Base-by-base conservation (phyloP, 2,329 filamentous ascomycete genomes). In the Nannizziopsis barbatae region DNA sequence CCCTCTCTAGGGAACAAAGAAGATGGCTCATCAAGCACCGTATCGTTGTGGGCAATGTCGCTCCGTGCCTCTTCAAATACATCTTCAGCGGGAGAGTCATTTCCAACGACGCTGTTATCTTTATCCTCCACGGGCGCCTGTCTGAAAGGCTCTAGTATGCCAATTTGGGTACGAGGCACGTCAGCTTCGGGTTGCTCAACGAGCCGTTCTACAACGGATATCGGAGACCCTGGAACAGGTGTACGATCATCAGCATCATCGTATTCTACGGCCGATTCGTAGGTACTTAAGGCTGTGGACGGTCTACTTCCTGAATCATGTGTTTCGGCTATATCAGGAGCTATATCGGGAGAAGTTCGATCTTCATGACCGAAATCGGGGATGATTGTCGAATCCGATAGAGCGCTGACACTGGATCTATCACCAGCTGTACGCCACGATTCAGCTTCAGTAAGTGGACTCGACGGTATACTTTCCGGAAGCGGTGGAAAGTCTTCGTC, bases 381-480 rank as follows among this genome's bases (percentile, higher is more conserved):
- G 5, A 44, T 37, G 9, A 22, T 33, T 11, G 39, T 44, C 3
- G 27, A 27, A 32, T 43, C 32, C 9, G 46, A 49, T 32, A 14
- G 9, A 6, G 30, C 45, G 18, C 45, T n/a, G 2, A 47, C 36
- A 18, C 45, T 47, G n/a, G 37, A 42, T 27, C 45, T 47, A 27
- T 47, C 45, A 27, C 45, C 45, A n/a, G 45, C 38, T 2, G 46
- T 49, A 9, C 33, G 33, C 40, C 41, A 44, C 7, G 46, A 43
- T 20, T 50, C 42, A 17, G 42, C 36, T 15, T 40, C 42, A 15
- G 47, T 50, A 17, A 30, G 9, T 5, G 60, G 58, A 7, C 54
- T 58, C 7, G 54, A 48, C 11, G 55, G 53, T 7, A 56, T 51
- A 27, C 48, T 52, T 11, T 53, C 42, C 33, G 54, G 47, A 5